A percentile compares a stretch with the other conserved stretches of the same genome.
These are phyloP conservation scores for Bifiguratus adelaidae DNA, from an alignment of 192 early-diverging fungal species.

Conservation along the genomic window DNA sequence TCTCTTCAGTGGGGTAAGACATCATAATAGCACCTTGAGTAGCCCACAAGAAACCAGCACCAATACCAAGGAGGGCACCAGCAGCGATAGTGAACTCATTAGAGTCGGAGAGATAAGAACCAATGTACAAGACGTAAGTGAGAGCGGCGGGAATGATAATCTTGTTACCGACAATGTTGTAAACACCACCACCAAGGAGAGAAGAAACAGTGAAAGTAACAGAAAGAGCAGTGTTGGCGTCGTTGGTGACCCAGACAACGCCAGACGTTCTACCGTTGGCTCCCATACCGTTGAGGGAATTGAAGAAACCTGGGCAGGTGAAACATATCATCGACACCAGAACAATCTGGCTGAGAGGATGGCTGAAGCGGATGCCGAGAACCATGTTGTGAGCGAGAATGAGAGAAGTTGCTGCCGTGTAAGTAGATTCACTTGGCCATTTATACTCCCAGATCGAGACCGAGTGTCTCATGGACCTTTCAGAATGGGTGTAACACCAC, in stretches of 20 bases:
- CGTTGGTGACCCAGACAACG: slow-evolving; percentile 44
- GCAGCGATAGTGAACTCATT: slow-evolving; percentile 56
- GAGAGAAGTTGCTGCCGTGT: too few species aligned
- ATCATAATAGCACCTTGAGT: slow-evolving; percentile 66
- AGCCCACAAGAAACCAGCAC: slow-evolving; percentile 67
- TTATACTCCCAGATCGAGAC: too few species aligned
- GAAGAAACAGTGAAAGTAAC: slow-evolving; percentile 70
- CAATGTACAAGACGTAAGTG: slow-evolving; percentile 67
- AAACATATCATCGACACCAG: slow-evolving; percentile 25
- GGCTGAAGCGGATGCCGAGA: slow-evolving; percentile 12
- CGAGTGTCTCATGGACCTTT: too few species aligned
- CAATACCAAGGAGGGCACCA: slow-evolving; percentile 72
- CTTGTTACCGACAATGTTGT: slow-evolving; percentile 69
- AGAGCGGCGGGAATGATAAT: slow-evolving; percentile 57
- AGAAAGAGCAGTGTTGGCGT: slow-evolving; percentile 72
- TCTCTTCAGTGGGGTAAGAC: slow-evolving; percentile 72
- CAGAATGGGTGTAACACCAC: too few species aligned
- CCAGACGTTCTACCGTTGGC: slow-evolving; percentile 60
- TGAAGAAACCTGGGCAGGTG: slow-evolving; percentile 48
- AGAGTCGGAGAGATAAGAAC: slow-evolving; percentile 54
- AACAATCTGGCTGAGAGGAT: slow-evolving; percentile 19
- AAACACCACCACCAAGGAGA: slow-evolving; percentile 61
- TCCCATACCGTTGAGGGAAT: slow-evolving; percentile 45
- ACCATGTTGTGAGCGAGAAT: too few species aligned
- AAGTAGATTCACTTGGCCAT: too few species aligned